Evolutionary conservation across 345 rosid genomes (phyloP).

Genomic region (Gossypium rotundifolium): DNA sequence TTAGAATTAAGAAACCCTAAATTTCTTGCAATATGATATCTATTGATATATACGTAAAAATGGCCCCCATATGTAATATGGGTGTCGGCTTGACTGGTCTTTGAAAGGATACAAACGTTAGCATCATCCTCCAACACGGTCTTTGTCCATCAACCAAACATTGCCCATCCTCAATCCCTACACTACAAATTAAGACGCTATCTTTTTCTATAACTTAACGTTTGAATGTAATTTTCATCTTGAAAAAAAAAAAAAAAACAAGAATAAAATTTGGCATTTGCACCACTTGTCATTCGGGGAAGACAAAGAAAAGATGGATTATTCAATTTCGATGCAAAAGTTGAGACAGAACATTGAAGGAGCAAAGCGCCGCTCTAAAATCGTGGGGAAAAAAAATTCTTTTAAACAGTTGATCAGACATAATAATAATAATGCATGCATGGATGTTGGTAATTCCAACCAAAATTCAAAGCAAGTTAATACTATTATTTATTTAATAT

Average conservation of each 20-base stretch:
- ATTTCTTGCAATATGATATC: slow-evolving; percentile 18
- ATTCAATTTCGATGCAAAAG: not conserved
- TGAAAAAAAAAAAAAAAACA: too few relatives aligned
- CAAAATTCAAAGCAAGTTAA: not conserved
- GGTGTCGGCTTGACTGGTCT: slow-evolving; percentile 68
- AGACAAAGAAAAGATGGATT: not conserved
- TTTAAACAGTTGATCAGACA: not conserved
- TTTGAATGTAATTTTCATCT: not conserved
- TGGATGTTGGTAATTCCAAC: not conserved
- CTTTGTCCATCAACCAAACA: slow-evolving; percentile 18
- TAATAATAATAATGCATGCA: slow-evolving; percentile 1
- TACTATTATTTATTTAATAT: not conserved
- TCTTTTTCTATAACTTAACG: not conserved
- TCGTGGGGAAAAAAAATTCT: not conserved
- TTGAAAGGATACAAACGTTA: slow-evolving; percentile 11
- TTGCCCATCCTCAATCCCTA: slow-evolving; percentile 4
- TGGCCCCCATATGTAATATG: slow-evolving; percentile 45
- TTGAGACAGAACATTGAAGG: not conserved
- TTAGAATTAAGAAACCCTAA: slow-evolving; percentile 6
- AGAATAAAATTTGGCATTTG: too few relatives aligned
- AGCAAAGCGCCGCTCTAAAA: slow-evolving; percentile 7
- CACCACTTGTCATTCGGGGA: not conserved
- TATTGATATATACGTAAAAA: slow-evolving; percentile 34
- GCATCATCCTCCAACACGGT: slow-evolving; percentile 31
- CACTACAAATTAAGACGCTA: not conserved